These are phyloP conservation scores for Hyphopichia wangnamkhiaoensis DNA, from an alignment of 1,139 yeast species.

Conservation along the genomic window DNA sequence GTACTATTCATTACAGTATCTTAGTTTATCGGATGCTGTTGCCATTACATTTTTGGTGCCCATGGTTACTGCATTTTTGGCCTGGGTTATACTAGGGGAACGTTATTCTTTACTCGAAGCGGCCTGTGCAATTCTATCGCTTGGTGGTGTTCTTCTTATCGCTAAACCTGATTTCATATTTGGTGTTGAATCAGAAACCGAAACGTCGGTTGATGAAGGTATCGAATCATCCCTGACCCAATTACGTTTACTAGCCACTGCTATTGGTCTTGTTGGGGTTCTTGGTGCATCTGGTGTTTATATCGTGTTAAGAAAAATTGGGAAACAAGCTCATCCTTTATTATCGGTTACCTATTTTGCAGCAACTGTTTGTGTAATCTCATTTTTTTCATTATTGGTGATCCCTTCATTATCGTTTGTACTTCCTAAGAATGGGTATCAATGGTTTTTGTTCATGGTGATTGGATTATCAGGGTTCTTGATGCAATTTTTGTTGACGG, in stretches of 20 bases:
- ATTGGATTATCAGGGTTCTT: slow-evolving; percentile 80
- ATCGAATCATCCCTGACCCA: slow-evolving; percentile 43
- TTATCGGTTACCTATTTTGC: slow-evolving; percentile 80
- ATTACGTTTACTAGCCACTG: slow-evolving; percentile 55
- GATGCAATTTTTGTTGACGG: slow-evolving; percentile 76
- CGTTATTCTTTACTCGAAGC: slow-evolving; percentile 69
- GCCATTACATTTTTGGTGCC: slow-evolving; percentile 81
- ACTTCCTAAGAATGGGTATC: slow-evolving; percentile 56
- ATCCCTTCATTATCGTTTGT: slow-evolving; percentile 63
- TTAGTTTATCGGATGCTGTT: slow-evolving; percentile 74
- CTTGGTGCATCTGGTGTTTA: slow-evolving; percentile 71
- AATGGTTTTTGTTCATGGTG: slow-evolving; percentile 62
- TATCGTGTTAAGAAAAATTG: slow-evolving; percentile 72
- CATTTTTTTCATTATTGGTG: slow-evolving; percentile 53
- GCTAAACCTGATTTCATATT: slow-evolving; percentile 81
- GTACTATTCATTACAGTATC: slow-evolving; percentile 72
- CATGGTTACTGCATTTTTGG: slow-evolving; percentile 72
- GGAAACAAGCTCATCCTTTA: slow-evolving; percentile 76
- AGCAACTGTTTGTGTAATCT: slow-evolving; percentile 54
- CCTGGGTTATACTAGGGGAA: slow-evolving; percentile 68
- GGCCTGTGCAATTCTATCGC: slow-evolving; percentile 65
- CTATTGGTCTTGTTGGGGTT: slow-evolving; percentile 69
- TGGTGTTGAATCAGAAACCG: slow-evolving; percentile 41
- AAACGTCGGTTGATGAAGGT: slow-evolving; percentile 28
- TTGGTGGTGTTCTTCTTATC: slow-evolving; percentile 75